These are phyloP conservation scores for Ilex paraguariensis DNA, from an alignment of 305 asterid species.

Conservation along the genomic window DNA sequence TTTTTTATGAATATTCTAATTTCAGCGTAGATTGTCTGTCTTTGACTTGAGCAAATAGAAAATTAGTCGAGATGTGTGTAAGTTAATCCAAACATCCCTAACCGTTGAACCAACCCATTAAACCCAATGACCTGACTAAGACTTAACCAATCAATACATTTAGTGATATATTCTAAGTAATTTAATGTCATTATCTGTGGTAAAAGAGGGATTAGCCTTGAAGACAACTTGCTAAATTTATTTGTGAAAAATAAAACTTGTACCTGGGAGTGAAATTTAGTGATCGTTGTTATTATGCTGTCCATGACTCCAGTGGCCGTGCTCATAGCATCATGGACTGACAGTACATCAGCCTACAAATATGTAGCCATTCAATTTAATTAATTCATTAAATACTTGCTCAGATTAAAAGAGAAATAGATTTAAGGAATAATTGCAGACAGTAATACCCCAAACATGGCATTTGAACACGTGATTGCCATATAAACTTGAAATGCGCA, in stretches of 20 bases:
- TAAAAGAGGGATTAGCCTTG: neutral
- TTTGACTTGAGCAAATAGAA: rapidly evolving
- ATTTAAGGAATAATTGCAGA: neutral
- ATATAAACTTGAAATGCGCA: no score
- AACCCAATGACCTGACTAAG: no score
- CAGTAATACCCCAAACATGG: no score
- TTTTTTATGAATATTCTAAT: no score
- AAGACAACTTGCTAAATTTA: neutral
- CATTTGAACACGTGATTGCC: neutral
- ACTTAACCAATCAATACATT: no score
- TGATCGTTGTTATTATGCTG: slow-evolving; percentile 29
- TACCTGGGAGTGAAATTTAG: slow-evolving; percentile 45
- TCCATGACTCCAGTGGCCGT: slow-evolving; percentile 45
- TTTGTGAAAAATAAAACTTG: neutral
- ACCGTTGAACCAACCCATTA: no score
- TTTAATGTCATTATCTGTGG: neutral
- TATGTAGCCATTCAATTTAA: no score
- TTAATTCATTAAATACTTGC: no score
- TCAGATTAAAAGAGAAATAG: neutral
- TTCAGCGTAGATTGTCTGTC: no score
- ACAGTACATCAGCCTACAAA: slow-evolving; percentile 38
- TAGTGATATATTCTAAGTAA: neutral
- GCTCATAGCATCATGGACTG: slow-evolving; percentile 41
- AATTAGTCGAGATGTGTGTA: no score
- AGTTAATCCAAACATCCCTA: no score